Conservation (phyloP, 108 stramenopile species). For the Fragilaria crotonensis region DNA sequence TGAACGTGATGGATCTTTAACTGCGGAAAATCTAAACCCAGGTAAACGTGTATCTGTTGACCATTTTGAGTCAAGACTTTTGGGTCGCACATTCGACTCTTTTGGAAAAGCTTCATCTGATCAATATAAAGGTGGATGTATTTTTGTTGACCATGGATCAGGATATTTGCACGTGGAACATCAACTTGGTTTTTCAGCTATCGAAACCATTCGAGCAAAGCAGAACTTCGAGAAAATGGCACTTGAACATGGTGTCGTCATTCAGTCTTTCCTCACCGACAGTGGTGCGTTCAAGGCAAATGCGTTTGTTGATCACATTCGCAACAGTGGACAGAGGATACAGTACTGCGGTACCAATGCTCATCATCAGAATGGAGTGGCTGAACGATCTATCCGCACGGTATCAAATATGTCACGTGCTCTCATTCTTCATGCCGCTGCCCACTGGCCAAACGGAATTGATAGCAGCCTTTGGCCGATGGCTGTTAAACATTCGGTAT, state of each 20-base stretch:
- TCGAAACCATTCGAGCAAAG: constrained; percentile 22
- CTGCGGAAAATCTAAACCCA: background rate
- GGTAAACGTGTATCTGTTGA: constrained; percentile 8
- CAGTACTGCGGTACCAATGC: constrained; percentile 33
- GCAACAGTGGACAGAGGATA: constrained; percentile 7
- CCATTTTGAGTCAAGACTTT: constrained; percentile 11
- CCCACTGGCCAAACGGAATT: constrained; percentile 29
- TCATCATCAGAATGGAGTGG: constrained; percentile 52
- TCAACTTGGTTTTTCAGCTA: constrained; percentile 13
- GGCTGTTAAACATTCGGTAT: constrained; percentile 39
- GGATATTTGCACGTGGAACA: constrained; percentile 8
- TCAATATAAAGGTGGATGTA: constrained; percentile 10
- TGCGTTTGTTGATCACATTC: constrained; percentile 5
- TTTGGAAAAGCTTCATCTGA: constrained; percentile 9
- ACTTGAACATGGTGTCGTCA: constrained; percentile 9
- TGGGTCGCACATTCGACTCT: constrained; percentile 8
- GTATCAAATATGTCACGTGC: constrained; percentile 25
- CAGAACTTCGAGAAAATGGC: constrained; percentile 11
- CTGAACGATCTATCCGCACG: constrained; percentile 33
- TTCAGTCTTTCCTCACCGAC: constrained; percentile 24
- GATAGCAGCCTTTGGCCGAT: constrained; percentile 30
- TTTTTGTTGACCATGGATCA: constrained; percentile 14
- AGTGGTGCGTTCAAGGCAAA: constrained; percentile 21
- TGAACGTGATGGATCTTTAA: background rate
- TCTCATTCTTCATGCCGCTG: constrained; percentile 29